These are phyloP conservation scores for Suillus luteus DNA, from an alignment of 768 basidiomycete species.

Conservation along the genomic window DNA sequence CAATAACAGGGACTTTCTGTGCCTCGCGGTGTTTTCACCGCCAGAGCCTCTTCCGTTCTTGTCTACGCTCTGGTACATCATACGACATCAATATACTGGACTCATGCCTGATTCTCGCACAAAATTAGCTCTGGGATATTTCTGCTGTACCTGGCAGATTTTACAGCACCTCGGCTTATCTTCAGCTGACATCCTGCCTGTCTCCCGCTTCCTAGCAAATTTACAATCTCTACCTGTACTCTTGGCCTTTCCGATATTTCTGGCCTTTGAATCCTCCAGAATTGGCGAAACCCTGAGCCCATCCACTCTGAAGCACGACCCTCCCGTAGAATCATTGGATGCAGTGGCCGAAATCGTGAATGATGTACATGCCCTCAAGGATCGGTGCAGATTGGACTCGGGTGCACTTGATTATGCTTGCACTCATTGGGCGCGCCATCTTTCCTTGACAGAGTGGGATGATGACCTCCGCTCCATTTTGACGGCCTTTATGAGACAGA, in stretches of 20 bases:
- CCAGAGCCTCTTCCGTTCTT: background rate
- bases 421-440: background rate
- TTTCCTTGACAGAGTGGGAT: constrained; percentile 3
- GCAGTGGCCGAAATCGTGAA: background rate
- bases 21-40: background rate
- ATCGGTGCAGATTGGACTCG: fast-evolving
- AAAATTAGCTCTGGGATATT: background rate
- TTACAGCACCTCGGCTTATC: background rate
- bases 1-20: background rate
- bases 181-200: background rate
- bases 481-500: background rate
- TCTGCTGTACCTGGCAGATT: background rate
- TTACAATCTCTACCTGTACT: background rate
- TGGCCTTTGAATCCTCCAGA: background rate
- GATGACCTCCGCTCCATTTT: background rate
- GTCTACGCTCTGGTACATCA: background rate
- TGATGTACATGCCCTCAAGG: background rate
- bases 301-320: background rate
- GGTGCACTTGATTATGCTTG: constrained; percentile 1
- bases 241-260: constrained; percentile 1
- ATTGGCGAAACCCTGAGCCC: too few relatives aligned
- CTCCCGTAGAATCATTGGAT: background rate
- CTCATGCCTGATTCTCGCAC: background rate
- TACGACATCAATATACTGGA: background rate
- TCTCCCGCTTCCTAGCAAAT: background rate